Evolutionary conservation across 306 rosid species (phyloP), one percentile per base, ranked within the genome.

Genomic region (Ochetophila trinervis): DNA sequence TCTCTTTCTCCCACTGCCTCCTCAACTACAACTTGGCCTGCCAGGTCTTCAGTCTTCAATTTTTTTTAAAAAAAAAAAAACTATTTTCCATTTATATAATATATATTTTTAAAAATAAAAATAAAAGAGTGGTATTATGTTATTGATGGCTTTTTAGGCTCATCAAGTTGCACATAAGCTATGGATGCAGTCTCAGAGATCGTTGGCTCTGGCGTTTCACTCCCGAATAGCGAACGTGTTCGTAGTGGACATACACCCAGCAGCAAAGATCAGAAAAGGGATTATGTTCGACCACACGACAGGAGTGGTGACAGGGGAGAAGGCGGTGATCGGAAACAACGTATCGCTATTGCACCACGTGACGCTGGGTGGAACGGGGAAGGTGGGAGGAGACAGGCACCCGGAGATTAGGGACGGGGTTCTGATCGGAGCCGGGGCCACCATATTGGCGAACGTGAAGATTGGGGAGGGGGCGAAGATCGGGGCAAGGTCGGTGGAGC

Each of bases 381-480:
- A 90, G 80, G 75, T 57, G 18, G 90, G 94, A 15, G 97, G 99
- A 7, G 96, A 93, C 75, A 49, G 99, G 57, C 99, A 93, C 67
- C 97, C 99, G 0, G 89, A 93, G 80, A 87, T 93, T 47, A 91
- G 94, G 1, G 94, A 93, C 47, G 99, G 97, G 1, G 97, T 93
- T 57, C 83, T 93, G 22, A 93, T 93, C 6, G 99, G 99, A 1
- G 99, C 99, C 2, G 96, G 97, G 17, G 97, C 99, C 1, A 93
- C 97, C 37, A 84, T 90, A 66, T 74, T 91, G 10, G 96, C 96
- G 19, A 91, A 89, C 58, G 82, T 91, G 57, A 83, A 69, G 78
- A 91, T 93, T 36, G 99, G 97, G 5, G 97, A 93, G 54, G 99
- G 97, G 5, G 94, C 97, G 0, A 93, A 93, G 83, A 82, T 93